phyloP scores from a whole-genome alignment of 179 eudicot species.

The Beta lomatogona region DNA sequence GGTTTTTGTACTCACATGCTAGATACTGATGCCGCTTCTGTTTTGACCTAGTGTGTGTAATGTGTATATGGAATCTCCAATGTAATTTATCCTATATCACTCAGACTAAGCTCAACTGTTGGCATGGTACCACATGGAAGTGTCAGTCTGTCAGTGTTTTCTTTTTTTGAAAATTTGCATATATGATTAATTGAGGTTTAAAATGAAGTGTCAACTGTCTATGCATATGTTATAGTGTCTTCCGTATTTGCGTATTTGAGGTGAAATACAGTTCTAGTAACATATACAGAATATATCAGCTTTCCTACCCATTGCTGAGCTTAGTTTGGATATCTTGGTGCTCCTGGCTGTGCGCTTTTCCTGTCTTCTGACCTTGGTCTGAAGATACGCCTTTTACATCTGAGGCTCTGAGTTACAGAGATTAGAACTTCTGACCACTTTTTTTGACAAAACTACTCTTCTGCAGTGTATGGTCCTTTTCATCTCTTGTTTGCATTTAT shows the following conservation, averaged over 20 bases:
- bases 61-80: background rate
- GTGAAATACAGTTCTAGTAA: background rate
- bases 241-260: background rate
- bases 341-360: background rate
- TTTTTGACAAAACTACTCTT: background rate
- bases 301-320: background rate
- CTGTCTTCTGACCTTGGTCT: background rate
- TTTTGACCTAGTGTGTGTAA: background rate
- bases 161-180: background rate
- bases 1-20: background rate
- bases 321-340: background rate
- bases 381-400: background rate
- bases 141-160: background rate
- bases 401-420: background rate
- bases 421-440: constrained; percentile 5
- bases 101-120: background rate
- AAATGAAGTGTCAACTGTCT: background rate
- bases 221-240: background rate
- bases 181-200: background rate
- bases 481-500: too few species aligned
- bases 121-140: background rate
- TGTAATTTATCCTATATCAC: background rate
- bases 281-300: background rate
- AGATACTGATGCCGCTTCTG: background rate
- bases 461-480: background rate